Conservation (phyloP, 2,329 filamentous ascomycete genomes). For the Venturia effusa region DNA sequence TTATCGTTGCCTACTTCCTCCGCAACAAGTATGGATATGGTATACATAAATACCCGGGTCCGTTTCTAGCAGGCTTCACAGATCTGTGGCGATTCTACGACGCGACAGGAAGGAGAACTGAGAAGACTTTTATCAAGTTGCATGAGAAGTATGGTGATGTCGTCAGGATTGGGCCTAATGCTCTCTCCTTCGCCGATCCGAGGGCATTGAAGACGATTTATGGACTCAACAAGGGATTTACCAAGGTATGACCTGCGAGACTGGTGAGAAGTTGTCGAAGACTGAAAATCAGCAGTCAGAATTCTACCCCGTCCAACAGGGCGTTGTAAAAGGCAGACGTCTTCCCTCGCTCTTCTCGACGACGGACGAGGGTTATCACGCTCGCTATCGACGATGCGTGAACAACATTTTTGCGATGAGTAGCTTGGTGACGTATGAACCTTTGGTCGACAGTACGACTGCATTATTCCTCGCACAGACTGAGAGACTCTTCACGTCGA, state of each 20-base stretch:
- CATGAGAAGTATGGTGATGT: slow-evolving; percentile 64
- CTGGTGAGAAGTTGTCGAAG: neutral
- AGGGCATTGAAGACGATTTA: slow-evolving; percentile 67
- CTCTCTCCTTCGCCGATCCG: slow-evolving; percentile 62
- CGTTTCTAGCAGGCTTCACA: slow-evolving; percentile 54
- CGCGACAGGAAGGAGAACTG: slow-evolving; percentile 46
- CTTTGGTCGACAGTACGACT: slow-evolving; percentile 66
- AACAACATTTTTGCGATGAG: slow-evolving; percentile 72
- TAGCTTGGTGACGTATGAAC: slow-evolving; percentile 66
- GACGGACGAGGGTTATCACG: slow-evolving; percentile 63
- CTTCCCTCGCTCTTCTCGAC: slow-evolving; percentile 68
- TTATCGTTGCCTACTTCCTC: slow-evolving; percentile 21
- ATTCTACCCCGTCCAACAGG: slow-evolving; percentile 71
- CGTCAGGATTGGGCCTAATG: slow-evolving; percentile 64
- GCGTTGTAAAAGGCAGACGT: slow-evolving; percentile 55
- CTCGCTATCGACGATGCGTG: slow-evolving; percentile 62
- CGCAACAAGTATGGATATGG: slow-evolving; percentile 42
- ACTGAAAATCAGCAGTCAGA: slow-evolving; percentile 46
- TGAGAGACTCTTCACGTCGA: slow-evolving; percentile 29
- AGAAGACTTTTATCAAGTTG: slow-evolving; percentile 56
- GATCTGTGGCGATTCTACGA: slow-evolving; percentile 68
- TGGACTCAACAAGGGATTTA: slow-evolving; percentile 69
- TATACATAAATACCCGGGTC: slow-evolving; percentile 62
- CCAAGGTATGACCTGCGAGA: slow-evolving; percentile 58
- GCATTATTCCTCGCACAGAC: slow-evolving; percentile 53